Evolutionary conservation across 2,329 filamentous ascomycete genomes (phyloP).

Genomic region (Diaporthe sp.): DNA sequence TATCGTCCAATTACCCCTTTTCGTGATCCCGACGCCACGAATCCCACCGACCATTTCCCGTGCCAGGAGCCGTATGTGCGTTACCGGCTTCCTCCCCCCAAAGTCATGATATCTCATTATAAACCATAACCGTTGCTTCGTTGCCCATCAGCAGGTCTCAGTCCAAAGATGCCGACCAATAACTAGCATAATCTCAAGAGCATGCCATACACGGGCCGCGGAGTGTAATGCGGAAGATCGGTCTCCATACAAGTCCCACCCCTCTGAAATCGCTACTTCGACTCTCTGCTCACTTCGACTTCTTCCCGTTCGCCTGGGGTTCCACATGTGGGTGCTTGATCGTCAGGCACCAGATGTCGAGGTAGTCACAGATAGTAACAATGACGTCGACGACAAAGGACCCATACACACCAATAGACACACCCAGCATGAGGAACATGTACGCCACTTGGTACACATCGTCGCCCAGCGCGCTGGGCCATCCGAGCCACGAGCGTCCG

Average conservation of each 20-base stretch:
- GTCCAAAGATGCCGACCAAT: neutral
- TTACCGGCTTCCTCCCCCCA: neutral
- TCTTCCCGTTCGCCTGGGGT: conserved; percentile 44
- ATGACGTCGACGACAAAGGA: conserved; percentile 98
- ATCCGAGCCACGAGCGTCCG: conserved; percentile 75
- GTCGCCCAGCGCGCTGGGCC: conserved; percentile 81
- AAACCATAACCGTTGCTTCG: conserved; percentile 42
- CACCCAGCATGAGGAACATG: conserved; percentile 88
- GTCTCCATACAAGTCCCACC: neutral
- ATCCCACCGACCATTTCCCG: neutral
- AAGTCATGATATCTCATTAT: conserved; percentile 32
- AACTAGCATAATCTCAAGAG: neutral
- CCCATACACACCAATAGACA: conserved; percentile 91
- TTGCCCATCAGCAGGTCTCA: neutral
- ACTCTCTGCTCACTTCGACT: conserved; percentile 18
- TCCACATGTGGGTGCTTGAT: conserved; percentile 86
- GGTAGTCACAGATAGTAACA: conserved; percentile 95
- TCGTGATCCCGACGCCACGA: conserved; percentile 9
- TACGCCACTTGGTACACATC: conserved; percentile 92
- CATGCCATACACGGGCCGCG: neutral
- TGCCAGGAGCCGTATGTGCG: neutral
- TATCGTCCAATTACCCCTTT: conserved; percentile 18
- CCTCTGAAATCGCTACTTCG: neutral
- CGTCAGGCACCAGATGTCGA: conserved; percentile 98
- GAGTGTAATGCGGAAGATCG: neutral